Base-by-base conservation (phyloP, 2,329 filamentous ascomycete genomes). In the Stagonosporopsis tanaceti region DNA sequence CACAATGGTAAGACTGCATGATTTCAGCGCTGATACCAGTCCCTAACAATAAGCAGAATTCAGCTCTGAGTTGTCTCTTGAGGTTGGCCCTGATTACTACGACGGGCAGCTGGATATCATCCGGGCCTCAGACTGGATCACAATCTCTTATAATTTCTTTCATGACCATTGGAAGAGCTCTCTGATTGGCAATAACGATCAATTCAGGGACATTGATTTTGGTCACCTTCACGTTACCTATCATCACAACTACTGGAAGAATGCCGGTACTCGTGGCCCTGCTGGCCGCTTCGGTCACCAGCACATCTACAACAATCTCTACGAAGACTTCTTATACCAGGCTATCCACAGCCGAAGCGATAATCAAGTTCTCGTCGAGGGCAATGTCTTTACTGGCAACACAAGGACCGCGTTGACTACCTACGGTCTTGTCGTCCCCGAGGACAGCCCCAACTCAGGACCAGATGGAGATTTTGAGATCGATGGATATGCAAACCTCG, bases 61-160 rank as follows among this genome's bases (percentile, higher is more conserved):
- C 28, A 85, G 82, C 3, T 86, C 84, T 28, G 83, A 88, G 71
- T 78, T 84, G 64, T 69, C 66, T 37, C 60, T 64, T 25, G 84
- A 81, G 76, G 87, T 67, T 12, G 90, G 90, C 75, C 86, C 90
- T 74, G 88, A 75, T 46, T 59, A 83, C 75, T 89, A 87, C 64
- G 88, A 90, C 57, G 88, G 88, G 24, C 82, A 90, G 11, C 76
- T 86, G 41, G 88, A 90, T 65, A 79, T 86, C 53, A 86, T 84
- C 45, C 86, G 89, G 70, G 88, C 79, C 45, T 79, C 83, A 14
- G 86, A 90, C 74, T 90, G 79, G 72, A 76, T 89, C 47, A 89
- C 82, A 50, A 80, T 89, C 50, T 81, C 77, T 1, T 77, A 76
- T 70, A 81, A 78, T 64, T 82, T 79, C 72, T 79, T 78, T 69